These are phyloP conservation scores for Scutellaria galericulata DNA, from an alignment of 257 asterid species.

Conservation along the genomic window DNA sequence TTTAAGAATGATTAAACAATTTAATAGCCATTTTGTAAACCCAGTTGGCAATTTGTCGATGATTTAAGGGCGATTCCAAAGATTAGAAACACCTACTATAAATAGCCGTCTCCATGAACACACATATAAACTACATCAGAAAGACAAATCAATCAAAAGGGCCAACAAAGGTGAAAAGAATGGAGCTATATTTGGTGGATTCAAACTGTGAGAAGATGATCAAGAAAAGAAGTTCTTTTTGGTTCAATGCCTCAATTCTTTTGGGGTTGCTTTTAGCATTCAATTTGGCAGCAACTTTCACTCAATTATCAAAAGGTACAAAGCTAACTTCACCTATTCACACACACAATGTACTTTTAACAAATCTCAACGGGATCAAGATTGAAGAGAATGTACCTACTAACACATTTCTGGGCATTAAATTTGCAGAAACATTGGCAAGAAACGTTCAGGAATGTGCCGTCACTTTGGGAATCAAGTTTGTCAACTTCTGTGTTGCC, in stretches of 20 bases:
- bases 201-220: slow-evolving; percentile 19
- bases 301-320: slow-evolving; percentile 38
- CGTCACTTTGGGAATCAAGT: slow-evolving; percentile 38
- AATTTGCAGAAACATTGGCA: slow-evolving; percentile 33
- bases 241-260: slow-evolving; percentile 10
- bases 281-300: slow-evolving; percentile 35
- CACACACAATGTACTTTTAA: background rate
- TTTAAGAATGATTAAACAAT: slow-evolving; percentile 18
- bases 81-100: slow-evolving; percentile 26
- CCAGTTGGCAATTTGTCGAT: background rate
- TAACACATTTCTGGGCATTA: background rate
- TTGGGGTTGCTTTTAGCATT: slow-evolving; percentile 38
- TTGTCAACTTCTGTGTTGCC: slow-evolving; percentile 43
- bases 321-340: background rate
- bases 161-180: slow-evolving; percentile 14
- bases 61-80: background rate
- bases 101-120: slow-evolving; percentile 28
- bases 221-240: background rate
- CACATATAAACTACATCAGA: background rate
- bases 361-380: background rate
- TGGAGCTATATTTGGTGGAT: slow-evolving; percentile 32
- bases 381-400: slow-evolving; percentile 2
- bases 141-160: slow-evolving; percentile 18
- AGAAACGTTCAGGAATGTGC: slow-evolving; percentile 29
- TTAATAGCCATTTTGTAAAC: background rate